phyloP scores from a whole-genome alignment of 768 basidiomycete genomes.

The Tylopilus subfusipes region DNA sequence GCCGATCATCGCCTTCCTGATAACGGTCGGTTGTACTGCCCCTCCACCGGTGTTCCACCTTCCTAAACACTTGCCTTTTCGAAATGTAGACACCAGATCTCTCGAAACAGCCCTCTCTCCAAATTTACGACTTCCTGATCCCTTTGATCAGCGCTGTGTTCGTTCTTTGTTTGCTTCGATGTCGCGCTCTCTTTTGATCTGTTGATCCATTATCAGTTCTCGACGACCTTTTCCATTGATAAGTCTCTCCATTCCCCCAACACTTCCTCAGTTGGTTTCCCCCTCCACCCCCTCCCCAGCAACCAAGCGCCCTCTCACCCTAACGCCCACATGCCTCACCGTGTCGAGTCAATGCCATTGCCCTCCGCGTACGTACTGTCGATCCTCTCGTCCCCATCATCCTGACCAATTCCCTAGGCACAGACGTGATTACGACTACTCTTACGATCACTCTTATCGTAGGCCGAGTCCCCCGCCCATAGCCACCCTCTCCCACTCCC shows the following conservation, averaged over 20 bases:
- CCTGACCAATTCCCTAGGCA: slow-evolving; percentile 32
- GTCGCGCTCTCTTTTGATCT: slow-evolving; percentile 37
- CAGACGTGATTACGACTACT: slow-evolving; percentile 38
- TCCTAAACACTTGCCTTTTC: slow-evolving; percentile 30
- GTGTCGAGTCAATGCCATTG: slow-evolving; percentile 40
- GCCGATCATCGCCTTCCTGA: slow-evolving; percentile 35
- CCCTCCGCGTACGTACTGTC: slow-evolving; percentile 32
- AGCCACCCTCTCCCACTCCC: slow-evolving; percentile 53
- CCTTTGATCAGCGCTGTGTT: slow-evolving; percentile 36
- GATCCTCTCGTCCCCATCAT: slow-evolving; percentile 25
- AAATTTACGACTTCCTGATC: slow-evolving; percentile 33
- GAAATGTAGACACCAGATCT: slow-evolving; percentile 31
- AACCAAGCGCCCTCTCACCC: slow-evolving; percentile 13
- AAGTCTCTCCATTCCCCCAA: slow-evolving; percentile 31
- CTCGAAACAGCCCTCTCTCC: slow-evolving; percentile 31
- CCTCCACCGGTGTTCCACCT: slow-evolving; percentile 20
- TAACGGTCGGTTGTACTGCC: slow-evolving; percentile 28
- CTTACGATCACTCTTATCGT: slow-evolving; percentile 39
- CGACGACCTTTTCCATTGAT: slow-evolving; percentile 34
- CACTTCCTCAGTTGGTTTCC: slow-evolving; percentile 21
- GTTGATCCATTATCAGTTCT: slow-evolving; percentile 39
- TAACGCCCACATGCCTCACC: slow-evolving; percentile 45
- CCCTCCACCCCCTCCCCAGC: slow-evolving; percentile 16
- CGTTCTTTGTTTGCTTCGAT: slow-evolving; percentile 33
- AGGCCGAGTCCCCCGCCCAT: slow-evolving; percentile 48